A percentile compares a stretch with the other conserved stretches of the same genome.
These are phyloP conservation scores for Cardamine chenopodiifolia DNA, from an alignment of 345 rosid genomes.

Conservation along the genomic window DNA sequence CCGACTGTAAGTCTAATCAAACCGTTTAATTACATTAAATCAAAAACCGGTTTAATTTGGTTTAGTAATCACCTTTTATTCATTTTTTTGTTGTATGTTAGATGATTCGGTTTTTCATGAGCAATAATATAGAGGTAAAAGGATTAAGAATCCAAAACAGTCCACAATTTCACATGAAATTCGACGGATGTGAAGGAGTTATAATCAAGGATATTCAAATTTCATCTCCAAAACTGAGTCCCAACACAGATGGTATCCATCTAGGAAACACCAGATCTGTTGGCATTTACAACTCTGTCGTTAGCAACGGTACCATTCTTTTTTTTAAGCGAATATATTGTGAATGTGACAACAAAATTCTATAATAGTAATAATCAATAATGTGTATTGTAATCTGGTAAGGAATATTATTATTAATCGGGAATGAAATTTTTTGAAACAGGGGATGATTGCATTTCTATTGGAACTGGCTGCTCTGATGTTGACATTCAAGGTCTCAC, in stretches of 20 bases:
- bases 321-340: not conserved
- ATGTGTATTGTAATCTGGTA: not conserved
- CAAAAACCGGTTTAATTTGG: not conserved
- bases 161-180: constrained; percentile 92
- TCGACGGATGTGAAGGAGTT: constrained; percentile 94
- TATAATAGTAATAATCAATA: not conserved
- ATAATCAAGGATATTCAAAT: constrained; percentile 60
- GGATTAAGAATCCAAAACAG: constrained; percentile 84
- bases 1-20: constrained; percentile 65
- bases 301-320: constrained; percentile 69
- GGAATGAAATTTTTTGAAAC: constrained; percentile 22
- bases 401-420: not conserved
- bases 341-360: constrained; percentile 28
- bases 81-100: constrained; percentile 25
- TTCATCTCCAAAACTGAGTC: constrained; percentile 90
- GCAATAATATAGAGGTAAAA: constrained; percentile 74
- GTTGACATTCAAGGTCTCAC: constrained; percentile 70
- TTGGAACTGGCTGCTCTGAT: constrained; percentile 79
- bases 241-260: constrained; percentile 94
- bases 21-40: not conserved
- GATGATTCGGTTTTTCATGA: constrained; percentile 95
- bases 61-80: not conserved
- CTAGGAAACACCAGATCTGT: constrained; percentile 74
- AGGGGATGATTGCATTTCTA: constrained; percentile 87
- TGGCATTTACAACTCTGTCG: constrained; percentile 72